Conservation (phyloP, 2,329 filamentous ascomycete genomes). For the Diplodia sapinea region DNA sequence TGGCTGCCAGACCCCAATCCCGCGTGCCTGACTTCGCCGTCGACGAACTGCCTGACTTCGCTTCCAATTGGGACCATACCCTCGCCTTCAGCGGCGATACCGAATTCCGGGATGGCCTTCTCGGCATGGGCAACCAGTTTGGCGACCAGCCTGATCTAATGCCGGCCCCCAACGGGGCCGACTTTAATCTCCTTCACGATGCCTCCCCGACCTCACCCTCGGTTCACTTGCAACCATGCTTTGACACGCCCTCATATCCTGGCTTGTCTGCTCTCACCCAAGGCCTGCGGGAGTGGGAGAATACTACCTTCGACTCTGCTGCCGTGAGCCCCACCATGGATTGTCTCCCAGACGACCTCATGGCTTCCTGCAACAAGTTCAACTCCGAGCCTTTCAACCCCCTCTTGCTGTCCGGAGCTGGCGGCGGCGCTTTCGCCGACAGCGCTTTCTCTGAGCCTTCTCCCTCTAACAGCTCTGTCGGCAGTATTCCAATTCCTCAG, state of each 20-base stretch:
- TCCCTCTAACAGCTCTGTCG: constrained; percentile 12
- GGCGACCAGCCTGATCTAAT: constrained; percentile 6
- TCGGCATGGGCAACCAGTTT: constrained; percentile 15
- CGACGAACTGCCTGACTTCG: background rate
- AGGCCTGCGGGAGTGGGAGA: constrained; percentile 14
- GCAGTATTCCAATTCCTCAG: constrained; percentile 29
- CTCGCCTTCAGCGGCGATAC: constrained; percentile 2
- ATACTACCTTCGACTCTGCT: background rate
- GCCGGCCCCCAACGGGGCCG: background rate
- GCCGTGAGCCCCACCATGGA: constrained; percentile 4
- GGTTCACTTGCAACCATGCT: constrained; percentile 10
- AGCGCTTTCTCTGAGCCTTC: background rate
- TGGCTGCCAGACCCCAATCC: background rate
- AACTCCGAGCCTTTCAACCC: constrained; percentile 25
- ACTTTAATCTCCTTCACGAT: constrained; percentile 22
- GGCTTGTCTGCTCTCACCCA: constrained; percentile 15
- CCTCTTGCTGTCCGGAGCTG: background rate
- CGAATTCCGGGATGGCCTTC: background rate
- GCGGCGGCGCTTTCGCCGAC: background rate
- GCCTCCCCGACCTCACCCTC: constrained; percentile 9
- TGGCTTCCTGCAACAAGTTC: constrained; percentile 6
- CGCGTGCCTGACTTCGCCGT: background rate
- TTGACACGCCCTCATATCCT: background rate
- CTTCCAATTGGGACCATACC: background rate
- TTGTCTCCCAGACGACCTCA: constrained; percentile 1